phyloP scores from a whole-genome alignment of 139 green algal genomes.

The Chlamydomonas applanata region DNA sequence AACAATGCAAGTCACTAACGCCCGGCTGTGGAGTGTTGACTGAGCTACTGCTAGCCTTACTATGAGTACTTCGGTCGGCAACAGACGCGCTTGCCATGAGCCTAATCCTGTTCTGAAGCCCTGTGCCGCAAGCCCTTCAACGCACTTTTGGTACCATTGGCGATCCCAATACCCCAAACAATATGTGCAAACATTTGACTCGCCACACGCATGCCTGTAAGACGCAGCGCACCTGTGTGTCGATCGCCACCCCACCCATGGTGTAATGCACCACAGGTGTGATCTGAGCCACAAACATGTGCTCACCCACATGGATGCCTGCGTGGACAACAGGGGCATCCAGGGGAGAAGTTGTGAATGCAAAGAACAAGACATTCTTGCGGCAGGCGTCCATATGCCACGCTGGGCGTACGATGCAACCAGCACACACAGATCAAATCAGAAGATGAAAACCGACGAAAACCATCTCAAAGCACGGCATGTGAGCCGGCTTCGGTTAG shows the following conservation, averaged over 20 bases:
- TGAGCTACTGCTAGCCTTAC: too few relatives aligned
- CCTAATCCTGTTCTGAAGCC: too few relatives aligned
- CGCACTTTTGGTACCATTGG: too few relatives aligned
- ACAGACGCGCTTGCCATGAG: too few relatives aligned
- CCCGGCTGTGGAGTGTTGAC: too few relatives aligned
- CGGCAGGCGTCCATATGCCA: not conserved
- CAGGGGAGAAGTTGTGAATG: not conserved
- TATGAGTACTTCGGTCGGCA: too few relatives aligned
- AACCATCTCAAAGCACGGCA: not conserved
- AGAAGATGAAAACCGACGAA: not conserved
- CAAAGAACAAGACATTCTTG: not conserved
- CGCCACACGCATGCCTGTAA: not conserved
- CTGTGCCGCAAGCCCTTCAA: too few relatives aligned
- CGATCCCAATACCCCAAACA: too few relatives aligned
- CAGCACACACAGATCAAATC: not conserved
- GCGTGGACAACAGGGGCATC: not conserved
- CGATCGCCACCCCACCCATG: slow-evolving; percentile 70
- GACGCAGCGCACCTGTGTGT: slow-evolving; percentile 25
- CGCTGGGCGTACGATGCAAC: too few relatives aligned
- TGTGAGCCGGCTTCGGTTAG: too few relatives aligned
- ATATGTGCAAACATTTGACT: too few relatives aligned
- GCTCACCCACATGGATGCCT: not conserved
- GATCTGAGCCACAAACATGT: slow-evolving; percentile 52
- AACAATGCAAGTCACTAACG: too few relatives aligned
- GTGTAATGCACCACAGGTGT: slow-evolving; percentile 82